phyloP scores from a whole-genome alignment of 441 rosid genomes.

The Erodium moschatum region DNA sequence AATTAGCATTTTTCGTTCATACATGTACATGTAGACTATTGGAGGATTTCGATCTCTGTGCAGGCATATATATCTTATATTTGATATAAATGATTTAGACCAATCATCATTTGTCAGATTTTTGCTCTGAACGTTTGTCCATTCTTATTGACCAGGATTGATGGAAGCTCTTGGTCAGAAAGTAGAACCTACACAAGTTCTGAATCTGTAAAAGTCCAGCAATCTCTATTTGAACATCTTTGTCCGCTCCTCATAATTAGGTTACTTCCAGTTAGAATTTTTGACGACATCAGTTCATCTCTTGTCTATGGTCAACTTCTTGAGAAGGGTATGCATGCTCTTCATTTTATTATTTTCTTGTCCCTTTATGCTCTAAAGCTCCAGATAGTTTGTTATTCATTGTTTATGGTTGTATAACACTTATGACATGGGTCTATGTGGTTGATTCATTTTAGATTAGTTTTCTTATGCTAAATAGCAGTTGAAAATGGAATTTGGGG shows the following conservation, averaged over 20 bases:
- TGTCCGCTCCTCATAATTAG: constrained; percentile 80
- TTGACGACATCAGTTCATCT: constrained; percentile 45
- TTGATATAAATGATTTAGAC: neutral
- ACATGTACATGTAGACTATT: neutral
- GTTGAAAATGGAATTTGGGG: neutral
- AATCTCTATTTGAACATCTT: constrained; percentile 59
- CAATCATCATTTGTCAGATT: constrained; percentile 4
- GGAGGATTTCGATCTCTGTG: neutral
- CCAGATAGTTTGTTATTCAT: neutral
- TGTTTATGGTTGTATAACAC: constrained; percentile 2
- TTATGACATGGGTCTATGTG: neutral
- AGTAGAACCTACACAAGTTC: constrained; percentile 28
- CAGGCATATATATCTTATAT: neutral
- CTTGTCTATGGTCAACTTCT: constrained; percentile 52
- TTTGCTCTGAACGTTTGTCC: constrained; percentile 12
- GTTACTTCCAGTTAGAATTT: constrained; percentile 77
- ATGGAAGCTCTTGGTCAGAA: constrained; percentile 31
- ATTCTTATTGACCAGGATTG: constrained; percentile 29
- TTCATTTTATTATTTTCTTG: constrained; percentile 10
- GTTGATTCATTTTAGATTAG: neutral
- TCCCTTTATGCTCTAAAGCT: constrained; percentile 1
- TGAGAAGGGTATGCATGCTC: constrained; percentile 34
- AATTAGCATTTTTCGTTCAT: neutral
- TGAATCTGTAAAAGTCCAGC: constrained; percentile 34
- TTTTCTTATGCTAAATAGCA: constrained; percentile 7